A percentile compares a stretch with the other conserved stretches of the same genome.
These are phyloP conservation scores for Durio zibethinus DNA, from an alignment of 345 rosid genomes.

Conservation along the genomic window DNA sequence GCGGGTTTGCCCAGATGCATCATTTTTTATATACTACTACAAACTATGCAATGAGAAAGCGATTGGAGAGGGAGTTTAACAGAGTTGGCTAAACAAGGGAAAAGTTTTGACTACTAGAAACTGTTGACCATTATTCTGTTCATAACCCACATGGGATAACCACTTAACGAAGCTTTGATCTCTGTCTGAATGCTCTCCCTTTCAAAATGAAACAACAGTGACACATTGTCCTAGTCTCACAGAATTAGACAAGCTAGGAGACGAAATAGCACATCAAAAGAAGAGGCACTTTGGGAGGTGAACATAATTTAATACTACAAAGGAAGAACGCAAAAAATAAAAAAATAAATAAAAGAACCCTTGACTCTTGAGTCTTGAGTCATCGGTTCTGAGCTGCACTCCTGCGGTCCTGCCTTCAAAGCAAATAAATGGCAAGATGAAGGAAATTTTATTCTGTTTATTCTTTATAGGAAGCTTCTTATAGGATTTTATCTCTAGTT, in stretches of 20 bases:
- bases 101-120: slow-evolving; percentile 24
- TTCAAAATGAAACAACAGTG: slow-evolving; percentile 14
- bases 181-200: background rate
- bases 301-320: slow-evolving; percentile 6
- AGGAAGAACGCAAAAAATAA: too few species aligned
- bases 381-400: background rate
- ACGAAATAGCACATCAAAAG: slow-evolving; percentile 30
- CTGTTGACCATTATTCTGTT: background rate
- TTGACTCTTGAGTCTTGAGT: slow-evolving; percentile 10
- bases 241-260: slow-evolving; percentile 11
- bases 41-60: slow-evolving; percentile 26
- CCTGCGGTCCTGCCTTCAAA: background rate
- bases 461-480: slow-evolving; percentile 3
- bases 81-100: slow-evolving; percentile 23
- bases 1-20: background rate
- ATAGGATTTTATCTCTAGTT: slow-evolving; percentile 3
- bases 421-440: slow-evolving; percentile 3
- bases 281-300: slow-evolving; percentile 27
- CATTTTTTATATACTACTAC: slow-evolving; percentile 10
- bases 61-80: slow-evolving; percentile 28
- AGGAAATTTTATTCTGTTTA: background rate
- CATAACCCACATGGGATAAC: slow-evolving; percentile 19
- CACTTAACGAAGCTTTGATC: background rate
- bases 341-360: background rate
- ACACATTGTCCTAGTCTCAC: slow-evolving; percentile 8